Evolutionary conservation across 2,329 filamentous ascomycete species (phyloP).

Genomic region (Alternaria hordeiaustralica): DNA sequence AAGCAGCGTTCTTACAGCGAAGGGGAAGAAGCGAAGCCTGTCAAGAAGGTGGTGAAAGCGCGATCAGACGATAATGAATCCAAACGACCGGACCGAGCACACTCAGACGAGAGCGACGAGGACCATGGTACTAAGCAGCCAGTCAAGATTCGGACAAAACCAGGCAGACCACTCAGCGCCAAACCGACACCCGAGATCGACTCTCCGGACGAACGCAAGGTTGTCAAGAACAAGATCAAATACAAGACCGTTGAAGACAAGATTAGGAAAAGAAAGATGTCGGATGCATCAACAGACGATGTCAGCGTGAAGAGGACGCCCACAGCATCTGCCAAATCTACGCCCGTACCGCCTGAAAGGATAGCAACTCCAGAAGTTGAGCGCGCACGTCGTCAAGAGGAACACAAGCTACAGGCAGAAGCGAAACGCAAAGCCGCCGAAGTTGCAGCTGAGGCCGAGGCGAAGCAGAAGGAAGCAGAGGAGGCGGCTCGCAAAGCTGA

Average conservation of each 20-base stretch:
- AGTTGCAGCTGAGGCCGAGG: conserved; percentile 32
- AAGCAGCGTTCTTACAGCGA: conserved; percentile 46
- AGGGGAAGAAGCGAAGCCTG: conserved; percentile 42
- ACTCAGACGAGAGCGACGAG: conserved; percentile 42
- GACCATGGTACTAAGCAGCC: conserved; percentile 31
- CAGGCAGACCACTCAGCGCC: conserved; percentile 30
- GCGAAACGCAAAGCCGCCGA: conserved; percentile 32
- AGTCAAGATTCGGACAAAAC: conserved; percentile 36
- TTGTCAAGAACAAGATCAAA: conserved; percentile 41
- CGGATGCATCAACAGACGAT: conserved; percentile 42
- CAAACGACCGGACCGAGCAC: conserved; percentile 30
- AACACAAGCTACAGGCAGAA: conserved; percentile 38
- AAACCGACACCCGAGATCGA: conserved; percentile 45
- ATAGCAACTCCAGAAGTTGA: conserved; percentile 41
- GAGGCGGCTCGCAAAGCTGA: conserved; percentile 37
- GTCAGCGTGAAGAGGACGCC: conserved; percentile 41
- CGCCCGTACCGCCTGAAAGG: conserved; percentile 44
- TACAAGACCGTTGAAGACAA: conserved; percentile 43
- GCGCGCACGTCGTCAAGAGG: conserved; percentile 45
- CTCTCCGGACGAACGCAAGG: conserved; percentile 44
- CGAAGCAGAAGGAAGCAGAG: conserved; percentile 35
- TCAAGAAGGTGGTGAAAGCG: conserved; percentile 40
- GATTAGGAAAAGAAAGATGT: conserved; percentile 39
- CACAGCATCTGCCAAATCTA: conserved; percentile 43
- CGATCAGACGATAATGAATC: conserved; percentile 41